Evolutionary conservation across 106 monocot genomes (phyloP), one percentile per base, ranked within the genome.

Genomic region (Dendrobium catenatum): DNA sequence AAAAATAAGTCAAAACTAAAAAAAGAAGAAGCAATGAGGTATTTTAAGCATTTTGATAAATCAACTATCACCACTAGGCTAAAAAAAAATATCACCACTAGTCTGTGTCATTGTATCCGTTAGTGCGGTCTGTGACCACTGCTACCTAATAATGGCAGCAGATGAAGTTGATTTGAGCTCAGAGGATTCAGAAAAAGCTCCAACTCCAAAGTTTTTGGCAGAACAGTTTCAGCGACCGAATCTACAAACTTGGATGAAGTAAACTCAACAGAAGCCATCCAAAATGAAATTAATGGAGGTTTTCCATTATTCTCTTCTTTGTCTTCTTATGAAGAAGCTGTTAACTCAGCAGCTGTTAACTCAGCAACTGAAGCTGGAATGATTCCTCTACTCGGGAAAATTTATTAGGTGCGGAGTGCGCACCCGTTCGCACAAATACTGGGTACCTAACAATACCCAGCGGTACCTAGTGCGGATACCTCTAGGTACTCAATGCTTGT

Each of bases 141-240:
- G 33, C 33, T 33, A 33, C 33, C 33, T 33, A 26, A 26, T 26
- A 26, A 26, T 26, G 26, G 26, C 26, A 26, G 26, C 26, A 26
- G 26, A 26, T 26, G 26, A 26, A 26, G 26, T 26, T 26, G 59
- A 59, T 59, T 59, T 59, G 20, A 59, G n/a, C 18, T 18, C 59
- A 0, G 59, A 59, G 59, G 59, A 59, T 59, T 59, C 59, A 5
- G 20, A 59, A 1, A n/a, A n/a, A 17, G 19, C 59, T 19, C 6
- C n/a, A n/a, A 80, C 83, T 42, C 76, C 93, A 42, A 96, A 90
- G 85, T 96, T 0, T 96, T 96, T 19, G 96, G 96, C 2, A 84
- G 77, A 83, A 92, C 88, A 6, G 88, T 96, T 29, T 1, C 81
- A 19, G 79, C 89, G 7, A 70, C 82, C n/a, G 73, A 79, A n/a